These are phyloP conservation scores for Wolfiporia cocos DNA, from an alignment of 1,284 basidiomycete genomes.

Conservation along the genomic window DNA sequence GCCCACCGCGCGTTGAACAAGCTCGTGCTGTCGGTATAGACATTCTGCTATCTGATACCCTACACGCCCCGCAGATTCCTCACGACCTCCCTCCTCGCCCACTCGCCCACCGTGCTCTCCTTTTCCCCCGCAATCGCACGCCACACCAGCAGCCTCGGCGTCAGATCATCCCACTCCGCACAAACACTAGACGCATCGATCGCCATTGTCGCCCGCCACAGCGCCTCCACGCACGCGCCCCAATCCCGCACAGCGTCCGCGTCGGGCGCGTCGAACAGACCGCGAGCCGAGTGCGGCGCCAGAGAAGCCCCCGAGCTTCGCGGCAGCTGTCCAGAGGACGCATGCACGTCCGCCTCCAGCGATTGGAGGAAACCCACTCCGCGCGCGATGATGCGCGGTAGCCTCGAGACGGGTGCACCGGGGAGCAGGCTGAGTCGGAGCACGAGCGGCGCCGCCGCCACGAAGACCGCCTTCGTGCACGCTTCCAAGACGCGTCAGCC, in stretches of 20 bases:
- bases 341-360: constrained; percentile 29
- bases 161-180: constrained; percentile 45
- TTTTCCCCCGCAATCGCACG: constrained; percentile 36
- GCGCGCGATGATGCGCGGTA: constrained; percentile 29
- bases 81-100: constrained; percentile 21
- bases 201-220: constrained; percentile 55
- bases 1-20: no score
- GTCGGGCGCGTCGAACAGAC: constrained; percentile 29
- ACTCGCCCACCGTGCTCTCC: constrained; percentile 20
- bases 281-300: constrained; percentile 34
- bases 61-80: constrained; percentile 1
- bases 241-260: constrained; percentile 34
- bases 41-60: neutral
- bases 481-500: constrained; percentile 12
- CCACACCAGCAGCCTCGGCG: constrained; percentile 50
- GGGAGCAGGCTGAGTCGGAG: constrained; percentile 36
- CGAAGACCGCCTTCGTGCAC: constrained; percentile 21
- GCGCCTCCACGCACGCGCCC: constrained; percentile 45
- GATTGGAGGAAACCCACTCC: constrained; percentile 28
- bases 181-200: constrained; percentile 26
- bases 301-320: constrained; percentile 1
- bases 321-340: constrained; percentile 5
- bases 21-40: neutral
- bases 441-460: constrained; percentile 29
- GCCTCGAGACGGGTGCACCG: constrained; percentile 19